Evolutionary conservation across 2,329 filamentous ascomycete species (phyloP).

Genomic region (Tolypocladium amazonense): DNA sequence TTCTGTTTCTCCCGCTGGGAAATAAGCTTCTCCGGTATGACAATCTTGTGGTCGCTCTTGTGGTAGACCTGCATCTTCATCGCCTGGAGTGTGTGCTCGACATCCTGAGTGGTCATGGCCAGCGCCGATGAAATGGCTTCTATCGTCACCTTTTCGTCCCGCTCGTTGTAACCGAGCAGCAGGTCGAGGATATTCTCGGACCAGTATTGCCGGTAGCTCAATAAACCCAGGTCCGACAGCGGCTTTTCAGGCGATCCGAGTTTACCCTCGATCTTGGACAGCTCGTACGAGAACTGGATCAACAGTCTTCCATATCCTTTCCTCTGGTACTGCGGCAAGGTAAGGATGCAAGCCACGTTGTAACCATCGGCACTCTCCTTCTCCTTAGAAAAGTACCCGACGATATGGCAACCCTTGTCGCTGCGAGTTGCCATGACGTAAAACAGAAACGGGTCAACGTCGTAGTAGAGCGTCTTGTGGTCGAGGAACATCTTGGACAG

Average conservation of each 20-base stretch:
- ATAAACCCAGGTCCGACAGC: constrained; percentile 80
- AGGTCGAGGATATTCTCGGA: constrained; percentile 87
- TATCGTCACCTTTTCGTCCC: constrained; percentile 66
- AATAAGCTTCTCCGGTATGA: constrained; percentile 76
- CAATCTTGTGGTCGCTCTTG: constrained; percentile 93
- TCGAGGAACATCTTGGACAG: constrained; percentile 94
- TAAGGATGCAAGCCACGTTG: constrained; percentile 96
- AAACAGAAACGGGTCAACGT: constrained; percentile 97
- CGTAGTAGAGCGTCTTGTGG: constrained; percentile 97
- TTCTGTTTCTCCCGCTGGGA: constrained; percentile 72
- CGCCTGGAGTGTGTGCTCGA: constrained; percentile 88
- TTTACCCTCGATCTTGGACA: constrained; percentile 90
- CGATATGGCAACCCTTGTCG: constrained; percentile 82
- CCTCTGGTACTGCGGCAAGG: constrained; percentile 88
- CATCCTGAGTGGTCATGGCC: constrained; percentile 95
- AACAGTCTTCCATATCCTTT: constrained; percentile 88
- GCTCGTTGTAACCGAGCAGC: constrained; percentile 61
- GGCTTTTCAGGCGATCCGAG: constrained; percentile 95
- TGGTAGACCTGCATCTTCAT: constrained; percentile 93
- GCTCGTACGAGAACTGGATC: constrained; percentile 95
- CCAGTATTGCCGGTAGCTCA: constrained; percentile 97
- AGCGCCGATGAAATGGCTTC: constrained; percentile 70
- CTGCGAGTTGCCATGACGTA: constrained; percentile 93
- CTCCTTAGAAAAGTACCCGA: constrained; percentile 99
- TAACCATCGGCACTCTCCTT: constrained; percentile 96